phyloP scores from a whole-genome alignment of 139 green algal genomes.

The Micractinium sp. region DNA sequence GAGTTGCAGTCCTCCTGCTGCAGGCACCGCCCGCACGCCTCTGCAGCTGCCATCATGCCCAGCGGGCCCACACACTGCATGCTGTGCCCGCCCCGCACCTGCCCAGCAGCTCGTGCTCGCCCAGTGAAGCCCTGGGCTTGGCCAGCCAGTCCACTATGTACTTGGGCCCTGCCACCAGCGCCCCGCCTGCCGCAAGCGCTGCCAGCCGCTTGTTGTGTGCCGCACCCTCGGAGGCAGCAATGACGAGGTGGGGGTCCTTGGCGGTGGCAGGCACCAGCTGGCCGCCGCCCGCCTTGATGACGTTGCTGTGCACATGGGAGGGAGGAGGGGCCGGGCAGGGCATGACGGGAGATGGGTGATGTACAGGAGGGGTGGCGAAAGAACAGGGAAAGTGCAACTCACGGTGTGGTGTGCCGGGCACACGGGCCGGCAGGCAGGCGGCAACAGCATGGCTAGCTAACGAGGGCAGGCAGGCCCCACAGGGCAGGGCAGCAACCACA shows the following conservation, averaged over 20 bases:
- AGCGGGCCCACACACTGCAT: neutral
- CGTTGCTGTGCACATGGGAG: neutral
- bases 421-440: too few relatives aligned
- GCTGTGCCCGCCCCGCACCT: neutral
- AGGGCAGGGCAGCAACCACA: too few relatives aligned
- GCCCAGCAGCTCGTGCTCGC: constrained; percentile 1
- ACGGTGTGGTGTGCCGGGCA: neutral
- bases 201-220: neutral
- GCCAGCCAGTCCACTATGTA: constrained; percentile 29
- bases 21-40: too few relatives aligned
- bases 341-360: too few relatives aligned
- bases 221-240: neutral
- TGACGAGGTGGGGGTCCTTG: neutral
- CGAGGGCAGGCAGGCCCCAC: too few relatives aligned
- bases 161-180: neutral
- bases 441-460: too few relatives aligned
- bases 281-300: constrained; percentile 20
- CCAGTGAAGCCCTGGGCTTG: neutral
- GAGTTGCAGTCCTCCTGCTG: neutral
- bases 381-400: neutral
- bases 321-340: too few relatives aligned
- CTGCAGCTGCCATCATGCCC: neutral
- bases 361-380: too few relatives aligned
- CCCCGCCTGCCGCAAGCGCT: neutral
- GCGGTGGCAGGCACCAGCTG: neutral